Evolutionary conservation across 1,284 basidiomycete species (phyloP), one percentile per base, ranked within the genome.

Genomic region (Phellopilus nigrolimitatus): DNA sequence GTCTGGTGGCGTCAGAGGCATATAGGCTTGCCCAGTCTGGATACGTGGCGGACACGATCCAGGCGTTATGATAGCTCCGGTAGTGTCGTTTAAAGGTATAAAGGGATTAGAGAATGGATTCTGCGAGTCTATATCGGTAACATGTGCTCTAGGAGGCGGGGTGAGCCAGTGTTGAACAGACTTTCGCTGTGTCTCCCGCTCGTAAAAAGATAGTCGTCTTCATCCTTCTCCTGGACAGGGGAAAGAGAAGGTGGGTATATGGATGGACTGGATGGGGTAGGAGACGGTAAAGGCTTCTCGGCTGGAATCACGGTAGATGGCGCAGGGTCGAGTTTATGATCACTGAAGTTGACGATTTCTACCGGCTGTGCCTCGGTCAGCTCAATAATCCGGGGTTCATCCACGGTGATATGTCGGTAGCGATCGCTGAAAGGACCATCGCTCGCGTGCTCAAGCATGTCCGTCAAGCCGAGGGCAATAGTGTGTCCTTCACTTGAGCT

Each of bases 181-280:
- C 15, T 49, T 41, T 21, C 41, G 53, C 41, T 48, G 62, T 53
- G 51, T 62, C 51, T 34, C 60, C 57, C 10, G 61, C 56, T 55
- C 58, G 56, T 55, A 60, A 59, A 53, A 63, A 58, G 64, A 56
- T 63, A 64, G 24, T 62, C 57, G 39, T 69, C 69, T 27, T 68
- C 67, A 28, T 53, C 51, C 31, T 44, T 54, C 41, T 54, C 52
- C 9, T 28, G 46, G 12, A 54, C 47, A 10, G 68, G 64, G n/a
- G 71, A 67, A 4, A 79, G 62, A 37, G 73, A 76, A 1, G 76
- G 69, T 9, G 80, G 77, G 62, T 82, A 82, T 47, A 82, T 69
- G 0, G 80, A 82, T 19, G 79, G 79, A 47, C 71, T 79, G 3
- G 79, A 80, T n/a, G 60, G 60, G 9, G 71, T 68, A 8, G 49